phyloP scores from a whole-genome alignment of 2,329 filamentous ascomycete species.

The Penicillium sp. region DNA sequence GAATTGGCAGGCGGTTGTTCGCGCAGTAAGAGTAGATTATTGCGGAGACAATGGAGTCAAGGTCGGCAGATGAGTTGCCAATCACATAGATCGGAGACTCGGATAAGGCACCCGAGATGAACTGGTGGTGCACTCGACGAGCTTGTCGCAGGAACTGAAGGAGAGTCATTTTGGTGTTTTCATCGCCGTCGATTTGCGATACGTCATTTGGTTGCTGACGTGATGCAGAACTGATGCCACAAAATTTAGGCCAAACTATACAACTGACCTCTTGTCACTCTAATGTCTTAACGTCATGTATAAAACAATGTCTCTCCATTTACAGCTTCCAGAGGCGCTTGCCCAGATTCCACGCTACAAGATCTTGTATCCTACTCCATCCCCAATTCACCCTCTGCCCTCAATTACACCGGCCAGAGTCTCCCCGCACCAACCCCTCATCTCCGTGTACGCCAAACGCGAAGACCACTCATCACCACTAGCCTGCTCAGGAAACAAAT shows the following conservation, averaged over 20 bases:
- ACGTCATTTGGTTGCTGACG: conserved; percentile 8
- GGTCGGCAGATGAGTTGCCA: conserved; percentile 54
- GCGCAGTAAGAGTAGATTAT: conserved; percentile 63
- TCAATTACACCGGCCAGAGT: conserved; percentile 13
- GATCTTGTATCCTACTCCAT: conserved; percentile 32
- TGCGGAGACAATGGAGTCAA: conserved; percentile 65
- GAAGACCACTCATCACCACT: conserved; percentile 40
- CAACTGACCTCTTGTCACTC: background rate
- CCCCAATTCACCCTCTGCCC: conserved; percentile 36
- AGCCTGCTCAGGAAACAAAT: conserved; percentile 40
- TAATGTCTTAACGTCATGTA: background rate
- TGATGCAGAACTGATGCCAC: background rate
- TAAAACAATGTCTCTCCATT: background rate
- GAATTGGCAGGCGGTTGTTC: conserved; percentile 45
- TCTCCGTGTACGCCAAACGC: conserved; percentile 35
- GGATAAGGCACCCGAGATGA: conserved; percentile 22
- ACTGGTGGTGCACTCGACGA: conserved; percentile 31
- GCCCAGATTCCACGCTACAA: conserved; percentile 31
- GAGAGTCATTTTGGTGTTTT: conserved; percentile 23
- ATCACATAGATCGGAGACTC: conserved; percentile 43
- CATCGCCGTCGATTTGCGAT: background rate
- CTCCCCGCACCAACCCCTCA: conserved; percentile 13
- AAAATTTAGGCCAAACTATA: background rate
- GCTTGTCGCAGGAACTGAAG: conserved; percentile 42
- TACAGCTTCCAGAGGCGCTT: conserved; percentile 27